Evolutionary conservation across 2,329 filamentous ascomycete species (phyloP).

Genomic region (Sporothrix curviconia): DNA sequence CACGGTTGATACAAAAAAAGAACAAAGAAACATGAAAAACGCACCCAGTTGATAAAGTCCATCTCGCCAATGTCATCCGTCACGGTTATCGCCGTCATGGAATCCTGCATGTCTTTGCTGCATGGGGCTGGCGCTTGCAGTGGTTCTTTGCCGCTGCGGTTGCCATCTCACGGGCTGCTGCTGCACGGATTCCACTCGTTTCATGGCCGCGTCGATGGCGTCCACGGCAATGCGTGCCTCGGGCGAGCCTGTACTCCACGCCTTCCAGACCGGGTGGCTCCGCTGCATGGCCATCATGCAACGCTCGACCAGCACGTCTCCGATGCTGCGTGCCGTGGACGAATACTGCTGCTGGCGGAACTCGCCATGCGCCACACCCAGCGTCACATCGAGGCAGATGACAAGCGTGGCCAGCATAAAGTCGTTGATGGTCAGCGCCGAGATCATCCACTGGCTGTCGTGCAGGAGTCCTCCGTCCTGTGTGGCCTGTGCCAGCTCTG

Average conservation of each 20-base stretch:
- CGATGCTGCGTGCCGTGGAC: no score
- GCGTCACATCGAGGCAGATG: conserved; percentile 29
- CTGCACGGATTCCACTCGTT: not conserved
- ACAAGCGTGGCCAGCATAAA: conserved; percentile 47
- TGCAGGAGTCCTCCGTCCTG: conserved; percentile 37
- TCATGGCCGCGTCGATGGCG: not conserved
- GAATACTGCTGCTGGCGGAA: no score
- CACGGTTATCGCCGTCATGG: not conserved
- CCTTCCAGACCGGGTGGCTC: not conserved
- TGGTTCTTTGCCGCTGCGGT: not conserved
- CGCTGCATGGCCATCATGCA: not conserved
- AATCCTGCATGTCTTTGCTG: not conserved
- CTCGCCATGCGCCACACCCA: not conserved
- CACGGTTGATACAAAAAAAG: not conserved
- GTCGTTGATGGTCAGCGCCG: conserved; percentile 39
- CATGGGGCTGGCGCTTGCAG: no score
- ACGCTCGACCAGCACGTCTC: not conserved
- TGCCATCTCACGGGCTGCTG: not conserved
- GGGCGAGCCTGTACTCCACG: not conserved
- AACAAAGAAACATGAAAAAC: not conserved
- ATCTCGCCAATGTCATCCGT: not conserved
- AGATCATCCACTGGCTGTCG: conserved; percentile 39
- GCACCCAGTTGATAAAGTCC: conserved; percentile 8
- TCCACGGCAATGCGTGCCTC: not conserved
- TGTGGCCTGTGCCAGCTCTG: conserved; percentile 27